Percentiles rank a stretch among this genome's conserved stretches.
phyloP scores from a whole-genome alignment of 768 basidiomycete genomes.

The Leccinum barrowsii region DNA sequence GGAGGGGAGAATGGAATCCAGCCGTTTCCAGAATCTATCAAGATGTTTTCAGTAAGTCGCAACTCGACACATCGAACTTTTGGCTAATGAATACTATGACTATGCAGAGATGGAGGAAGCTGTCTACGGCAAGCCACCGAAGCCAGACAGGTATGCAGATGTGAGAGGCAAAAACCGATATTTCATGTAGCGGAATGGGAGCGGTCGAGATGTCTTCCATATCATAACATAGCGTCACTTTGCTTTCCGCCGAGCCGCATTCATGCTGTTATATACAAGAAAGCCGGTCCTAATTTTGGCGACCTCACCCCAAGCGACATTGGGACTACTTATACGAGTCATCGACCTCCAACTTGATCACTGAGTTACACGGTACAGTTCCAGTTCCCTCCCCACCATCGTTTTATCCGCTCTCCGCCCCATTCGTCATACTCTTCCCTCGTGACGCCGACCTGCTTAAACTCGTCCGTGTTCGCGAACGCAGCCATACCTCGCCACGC shows the following conservation, averaged over 20 bases:
- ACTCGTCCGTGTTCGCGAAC: slow-evolving; percentile 57
- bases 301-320: no score
- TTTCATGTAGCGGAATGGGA: slow-evolving; percentile 13
- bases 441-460: slow-evolving; percentile 57
- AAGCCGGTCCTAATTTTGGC: no score
- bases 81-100: neutral
- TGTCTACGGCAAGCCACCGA: slow-evolving; percentile 27
- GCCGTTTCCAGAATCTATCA: slow-evolving; percentile 62
- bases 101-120: slow-evolving; percentile 21
- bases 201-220: neutral
- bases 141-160: slow-evolving; percentile 29
- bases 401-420: slow-evolving; percentile 81
- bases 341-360: neutral
- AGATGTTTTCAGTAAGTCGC: slow-evolving; percentile 61
- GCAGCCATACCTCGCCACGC: slow-evolving; percentile 94
- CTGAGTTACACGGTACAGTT: slow-evolving; percentile 35
- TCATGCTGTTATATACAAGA: neutral
- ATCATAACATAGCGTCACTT: neutral
- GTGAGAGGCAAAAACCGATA: slow-evolving; percentile 30
- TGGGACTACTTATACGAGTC: no score
- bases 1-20: slow-evolving; percentile 73
- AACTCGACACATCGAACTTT: neutral
- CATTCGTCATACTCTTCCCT: slow-evolving; percentile 85
- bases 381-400: slow-evolving; percentile 94
- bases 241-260: neutral